Conservation (phyloP, 805 yeast genomes). For the Candida takata region DNA sequence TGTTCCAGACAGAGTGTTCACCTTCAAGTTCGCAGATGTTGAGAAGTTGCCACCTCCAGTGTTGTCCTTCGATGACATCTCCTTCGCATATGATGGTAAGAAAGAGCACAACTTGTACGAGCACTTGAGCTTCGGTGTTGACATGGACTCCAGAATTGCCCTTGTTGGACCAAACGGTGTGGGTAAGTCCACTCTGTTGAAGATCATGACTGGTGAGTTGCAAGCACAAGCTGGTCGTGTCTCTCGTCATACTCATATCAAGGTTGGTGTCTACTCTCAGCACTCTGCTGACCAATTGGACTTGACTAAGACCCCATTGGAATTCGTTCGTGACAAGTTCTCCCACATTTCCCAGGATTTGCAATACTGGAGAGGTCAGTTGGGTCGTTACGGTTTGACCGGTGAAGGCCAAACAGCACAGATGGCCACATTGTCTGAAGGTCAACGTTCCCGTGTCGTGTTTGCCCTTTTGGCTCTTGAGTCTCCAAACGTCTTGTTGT, state of each 20-base stretch:
- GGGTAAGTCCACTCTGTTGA: conserved; percentile 93
- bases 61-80: conserved; percentile 89
- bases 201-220: conserved; percentile 93
- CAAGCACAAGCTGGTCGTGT: conserved; percentile 91
- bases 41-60: conserved; percentile 99
- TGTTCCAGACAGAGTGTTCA: conserved; percentile 85
- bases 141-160: conserved; percentile 98
- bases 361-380: conserved; percentile 97
- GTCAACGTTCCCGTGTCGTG: conserved; percentile 98
- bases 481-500: conserved; percentile 85
- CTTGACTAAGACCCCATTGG: conserved; percentile 89
- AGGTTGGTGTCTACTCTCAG: conserved; percentile 97
- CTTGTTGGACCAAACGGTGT: conserved; percentile 99
- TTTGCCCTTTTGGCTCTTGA: conserved; percentile 94
- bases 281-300: conserved; percentile 98
- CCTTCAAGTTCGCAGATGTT: conserved; percentile 89
- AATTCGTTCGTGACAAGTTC: conserved; percentile 94
- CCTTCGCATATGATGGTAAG: conserved; percentile 83
- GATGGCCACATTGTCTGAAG: conserved; percentile 98
- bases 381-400: conserved; percentile 96
- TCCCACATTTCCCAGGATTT: conserved; percentile 88
- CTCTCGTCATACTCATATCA: conserved; percentile 94
- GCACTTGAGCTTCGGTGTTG: conserved; percentile 92
- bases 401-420: conserved; percentile 98
- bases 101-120: conserved; percentile 84